These are phyloP conservation scores for Saussurea involucrata DNA, from an alignment of 129 eudicot genomes.

Conservation along the genomic window DNA sequence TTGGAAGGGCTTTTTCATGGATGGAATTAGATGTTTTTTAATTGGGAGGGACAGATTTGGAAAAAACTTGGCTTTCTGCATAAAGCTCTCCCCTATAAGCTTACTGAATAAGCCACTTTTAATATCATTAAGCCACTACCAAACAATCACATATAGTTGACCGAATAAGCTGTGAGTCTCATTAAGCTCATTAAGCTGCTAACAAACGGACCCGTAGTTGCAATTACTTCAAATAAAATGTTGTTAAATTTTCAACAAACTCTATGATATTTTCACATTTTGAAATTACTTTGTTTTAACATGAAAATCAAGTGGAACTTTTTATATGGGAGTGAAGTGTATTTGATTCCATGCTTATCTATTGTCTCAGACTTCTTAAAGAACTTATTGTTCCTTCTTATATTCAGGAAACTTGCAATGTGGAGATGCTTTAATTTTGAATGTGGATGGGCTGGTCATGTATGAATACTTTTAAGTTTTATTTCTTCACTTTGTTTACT, in stretches of 20 bases:
- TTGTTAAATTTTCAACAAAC: neutral
- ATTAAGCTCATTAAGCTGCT: too few relatives aligned
- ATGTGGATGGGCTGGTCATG: constrained; percentile 90
- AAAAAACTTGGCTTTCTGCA: too few relatives aligned
- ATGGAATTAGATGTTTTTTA: too few relatives aligned
- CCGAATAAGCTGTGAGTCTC: too few relatives aligned
- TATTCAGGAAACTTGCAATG: constrained; percentile 49
- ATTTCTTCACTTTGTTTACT: constrained; percentile 12
- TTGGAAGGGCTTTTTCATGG: too few relatives aligned
- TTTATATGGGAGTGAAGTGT: neutral
- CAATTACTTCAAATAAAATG: neutral
- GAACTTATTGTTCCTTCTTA: neutral
- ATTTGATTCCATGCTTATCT: neutral
- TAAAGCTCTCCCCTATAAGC: too few relatives aligned
- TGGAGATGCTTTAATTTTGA: constrained; percentile 71
- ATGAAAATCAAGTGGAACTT: neutral
- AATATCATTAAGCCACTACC: too few relatives aligned
- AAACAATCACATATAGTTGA: too few relatives aligned
- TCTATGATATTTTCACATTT: neutral
- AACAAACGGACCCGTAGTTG: too few relatives aligned
- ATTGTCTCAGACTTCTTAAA: neutral
- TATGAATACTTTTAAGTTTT: constrained; percentile 18
- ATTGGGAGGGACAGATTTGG: too few relatives aligned
- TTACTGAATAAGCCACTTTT: too few relatives aligned
- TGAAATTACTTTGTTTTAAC: neutral